phyloP scores from a whole-genome alignment of 768 basidiomycete genomes.

The Amanita subjunquillea region DNA sequence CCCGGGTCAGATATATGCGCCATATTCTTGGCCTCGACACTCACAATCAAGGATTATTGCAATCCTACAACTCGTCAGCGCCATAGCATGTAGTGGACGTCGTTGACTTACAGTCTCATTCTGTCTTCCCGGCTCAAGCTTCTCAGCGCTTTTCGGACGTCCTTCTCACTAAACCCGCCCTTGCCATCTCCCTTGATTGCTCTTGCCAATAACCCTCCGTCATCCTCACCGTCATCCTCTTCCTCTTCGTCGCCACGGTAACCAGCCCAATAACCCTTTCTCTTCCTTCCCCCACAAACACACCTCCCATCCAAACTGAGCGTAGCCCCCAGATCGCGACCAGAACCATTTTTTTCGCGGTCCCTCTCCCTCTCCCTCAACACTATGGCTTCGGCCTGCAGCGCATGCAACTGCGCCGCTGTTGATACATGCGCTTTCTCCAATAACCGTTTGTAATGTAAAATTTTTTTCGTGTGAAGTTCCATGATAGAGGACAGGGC shows the following conservation, averaged over 20 bases:
- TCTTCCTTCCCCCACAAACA: conserved; percentile 52
- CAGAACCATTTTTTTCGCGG: background rate
- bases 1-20: background rate
- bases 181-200: conserved; percentile 43
- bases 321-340: background rate
- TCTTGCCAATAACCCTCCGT: conserved; percentile 27
- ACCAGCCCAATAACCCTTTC: conserved; percentile 65
- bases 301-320: conserved; percentile 19
- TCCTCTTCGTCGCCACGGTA: conserved; percentile 44
- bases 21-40: conserved; percentile 7
- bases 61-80: conserved; percentile 27
- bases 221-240: conserved; percentile 31
- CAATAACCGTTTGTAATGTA: conserved; percentile 68
- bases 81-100: background rate
- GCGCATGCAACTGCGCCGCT: conserved; percentile 75
- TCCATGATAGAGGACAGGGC: conserved; percentile 28
- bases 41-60: conserved; percentile 52
- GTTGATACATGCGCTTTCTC: conserved; percentile 73
- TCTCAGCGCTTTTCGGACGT: conserved; percentile 55
- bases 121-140: conserved; percentile 55
- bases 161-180: conserved; percentile 62
- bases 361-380: conserved; percentile 33
- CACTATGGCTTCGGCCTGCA: conserved; percentile 71
- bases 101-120: conserved; percentile 56
- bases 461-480: conserved; percentile 46